Conservation (phyloP, 768 basidiomycete species). For the Mrakia hoshinonis region DNA sequence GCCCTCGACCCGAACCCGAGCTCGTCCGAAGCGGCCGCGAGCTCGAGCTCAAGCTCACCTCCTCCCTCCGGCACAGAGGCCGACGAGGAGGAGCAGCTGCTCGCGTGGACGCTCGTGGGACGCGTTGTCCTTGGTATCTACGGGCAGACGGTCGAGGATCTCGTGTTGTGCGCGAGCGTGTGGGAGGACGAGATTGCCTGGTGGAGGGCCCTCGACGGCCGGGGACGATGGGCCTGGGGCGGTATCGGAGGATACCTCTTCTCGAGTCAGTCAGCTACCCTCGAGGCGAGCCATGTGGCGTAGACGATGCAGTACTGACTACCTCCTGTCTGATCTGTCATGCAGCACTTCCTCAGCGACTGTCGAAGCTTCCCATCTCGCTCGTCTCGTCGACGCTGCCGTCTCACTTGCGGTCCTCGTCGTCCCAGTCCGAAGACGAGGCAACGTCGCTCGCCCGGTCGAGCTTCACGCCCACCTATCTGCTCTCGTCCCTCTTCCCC, state of each 20-base stretch:
- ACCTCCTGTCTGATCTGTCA: background rate
- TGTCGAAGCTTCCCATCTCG: constrained; percentile 1
- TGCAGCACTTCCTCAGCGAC: constrained; percentile 27
- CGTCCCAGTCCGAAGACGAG: background rate
- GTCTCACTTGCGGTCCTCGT: background rate
- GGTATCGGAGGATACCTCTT: constrained; percentile 26
- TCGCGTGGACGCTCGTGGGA: constrained; percentile 25
- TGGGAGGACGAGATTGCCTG: constrained; percentile 30
- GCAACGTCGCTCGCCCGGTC: background rate
- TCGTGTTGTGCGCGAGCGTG: constrained; percentile 7
- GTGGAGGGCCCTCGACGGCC: constrained; percentile 22
- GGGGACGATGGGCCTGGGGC: constrained; percentile 15
- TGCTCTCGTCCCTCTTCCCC: constrained; percentile 27
- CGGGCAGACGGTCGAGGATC: constrained; percentile 17
- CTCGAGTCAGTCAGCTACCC: constrained; percentile 8
- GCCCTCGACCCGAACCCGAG: background rate
- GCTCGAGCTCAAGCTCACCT: background rate
- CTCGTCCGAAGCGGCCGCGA: background rate
- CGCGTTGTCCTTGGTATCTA: constrained; percentile 19
- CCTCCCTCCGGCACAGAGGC: background rate
- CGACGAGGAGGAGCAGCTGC: constrained; percentile 14
- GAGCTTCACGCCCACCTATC: constrained; percentile 20
- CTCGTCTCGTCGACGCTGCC: background rate
- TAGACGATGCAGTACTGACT: background rate
- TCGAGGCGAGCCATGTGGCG: background rate